These are phyloP conservation scores for Orobanche coerulescens DNA, from an alignment of 257 asterid species.

Conservation along the genomic window DNA sequence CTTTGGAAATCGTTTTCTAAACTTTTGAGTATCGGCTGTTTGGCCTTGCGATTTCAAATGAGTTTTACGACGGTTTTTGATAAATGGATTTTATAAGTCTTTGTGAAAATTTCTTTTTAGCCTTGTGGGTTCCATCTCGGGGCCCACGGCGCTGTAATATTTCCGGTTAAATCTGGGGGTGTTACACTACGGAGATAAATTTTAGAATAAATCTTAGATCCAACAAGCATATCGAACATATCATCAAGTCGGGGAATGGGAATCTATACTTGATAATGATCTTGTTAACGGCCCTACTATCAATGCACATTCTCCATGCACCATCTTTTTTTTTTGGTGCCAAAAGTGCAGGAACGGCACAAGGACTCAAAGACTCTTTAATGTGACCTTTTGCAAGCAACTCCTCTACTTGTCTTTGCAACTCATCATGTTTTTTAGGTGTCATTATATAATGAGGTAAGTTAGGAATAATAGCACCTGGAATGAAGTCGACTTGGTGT, in stretches of 20 bases:
- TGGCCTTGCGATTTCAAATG: no score
- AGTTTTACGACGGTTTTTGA: no score
- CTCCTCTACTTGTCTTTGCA: neutral
- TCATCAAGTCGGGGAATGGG: neutral
- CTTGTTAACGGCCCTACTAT: neutral
- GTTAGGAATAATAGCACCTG: neutral
- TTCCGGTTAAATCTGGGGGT: no score
- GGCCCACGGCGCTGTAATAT: no score
- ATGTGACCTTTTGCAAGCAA: neutral
- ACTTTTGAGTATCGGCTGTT: no score
- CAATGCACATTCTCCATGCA: neutral
- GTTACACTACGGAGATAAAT: no score
- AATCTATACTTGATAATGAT: neutral
- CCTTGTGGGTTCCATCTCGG: no score
- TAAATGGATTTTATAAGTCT: no score
- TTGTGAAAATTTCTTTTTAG: no score
- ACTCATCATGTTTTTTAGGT: neutral
- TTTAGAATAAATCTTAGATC: no score
- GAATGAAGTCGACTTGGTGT: neutral
- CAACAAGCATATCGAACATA: no score
- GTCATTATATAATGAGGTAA: neutral
- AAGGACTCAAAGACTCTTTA: neutral
- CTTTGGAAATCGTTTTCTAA: no score
- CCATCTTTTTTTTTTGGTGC: constrained; percentile 1
- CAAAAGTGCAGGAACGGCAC: neutral